Base-by-base conservation (phyloP, 805 yeast species). In the Metschnikowia chrysomelidarum region DNA sequence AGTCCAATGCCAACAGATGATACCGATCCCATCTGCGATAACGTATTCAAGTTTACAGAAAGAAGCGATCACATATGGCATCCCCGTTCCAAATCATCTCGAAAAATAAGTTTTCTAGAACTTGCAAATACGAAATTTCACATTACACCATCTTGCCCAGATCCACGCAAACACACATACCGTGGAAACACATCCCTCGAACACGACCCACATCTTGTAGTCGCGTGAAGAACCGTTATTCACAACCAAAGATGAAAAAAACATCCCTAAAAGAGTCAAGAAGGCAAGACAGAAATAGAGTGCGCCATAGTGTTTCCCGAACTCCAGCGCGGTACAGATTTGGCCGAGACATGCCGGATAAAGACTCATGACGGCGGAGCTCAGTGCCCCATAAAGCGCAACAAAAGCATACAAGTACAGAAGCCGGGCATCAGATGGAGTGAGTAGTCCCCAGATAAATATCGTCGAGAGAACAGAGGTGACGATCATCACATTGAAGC, bases 261-360 rank as follows among this genome's bases (percentile, higher is more conserved):
- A 44, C 34, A 44, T 38, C 4, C 47, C 47, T 30, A 38, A 30
- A 17, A 38, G 34, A 11, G 30, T 36, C 27, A 36, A 27, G 31
- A 44, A 40, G n/a, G 47, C 43, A 23, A 41, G 29, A 30, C 38
- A 39, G 18, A 40, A 44, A 53, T 79, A 81, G 37, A 79, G 71
- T 12, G 86, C 70, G 0, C 88, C 88, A 46, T 77, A 83, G 17
- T 82, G 59, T 43, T 75, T 78, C 11, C 89, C 89, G 51, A 81
- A 82, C 38, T 77, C 74, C 39, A 69, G 64, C 0, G 82, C 78
- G 10, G 70, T 71, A n/a, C 81, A 73, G 18, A 84, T 76, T 33
- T 74, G 74, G 0, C 84, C 74, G 11, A 81, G 70, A 41, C 88
- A 82, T 2, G 77, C 79, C 0, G 91, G 87, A 1, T 82, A 73